Conservation (phyloP, 441 rosid species). For the Bocquillonia castaneifolia region DNA sequence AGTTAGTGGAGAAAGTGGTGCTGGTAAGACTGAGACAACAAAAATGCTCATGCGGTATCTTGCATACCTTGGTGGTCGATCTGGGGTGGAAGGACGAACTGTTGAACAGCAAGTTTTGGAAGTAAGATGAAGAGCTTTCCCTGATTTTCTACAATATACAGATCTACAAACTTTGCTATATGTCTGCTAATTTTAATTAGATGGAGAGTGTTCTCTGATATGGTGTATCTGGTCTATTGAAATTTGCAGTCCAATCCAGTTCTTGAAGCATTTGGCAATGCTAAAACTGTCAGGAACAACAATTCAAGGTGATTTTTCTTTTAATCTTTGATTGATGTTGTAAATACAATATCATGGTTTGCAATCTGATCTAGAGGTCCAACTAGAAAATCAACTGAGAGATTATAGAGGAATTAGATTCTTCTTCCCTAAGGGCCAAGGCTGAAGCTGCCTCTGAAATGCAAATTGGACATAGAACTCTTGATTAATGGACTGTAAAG, state of each 20-base stretch:
- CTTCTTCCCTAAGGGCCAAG: neutral
- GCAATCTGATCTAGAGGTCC: neutral
- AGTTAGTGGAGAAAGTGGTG: constrained; percentile 99
- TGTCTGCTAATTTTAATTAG: constrained; percentile 10
- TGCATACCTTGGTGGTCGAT: constrained; percentile 93
- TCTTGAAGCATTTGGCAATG: constrained; percentile 99
- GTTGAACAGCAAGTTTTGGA: constrained; percentile 99
- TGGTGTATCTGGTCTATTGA: constrained; percentile 25
- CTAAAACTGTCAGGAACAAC: constrained; percentile 96
- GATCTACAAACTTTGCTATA: neutral
- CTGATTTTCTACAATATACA: neutral
- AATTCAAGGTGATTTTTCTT: constrained; percentile 72
- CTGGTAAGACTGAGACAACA: constrained; percentile 99
- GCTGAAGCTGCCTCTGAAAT: neutral
- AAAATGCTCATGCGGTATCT: constrained; percentile 99
- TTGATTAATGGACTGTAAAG: neutral
- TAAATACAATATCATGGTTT: neutral
- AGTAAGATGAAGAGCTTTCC: constrained; percentile 41
- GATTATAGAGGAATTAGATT: constrained; percentile 1
- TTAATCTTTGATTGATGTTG: constrained; percentile 2
- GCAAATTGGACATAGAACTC: neutral
- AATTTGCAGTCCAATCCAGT: constrained; percentile 93
- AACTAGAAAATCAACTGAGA: neutral
- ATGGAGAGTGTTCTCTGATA: constrained; percentile 24
- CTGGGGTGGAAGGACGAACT: constrained; percentile 96